Base-by-base conservation (phyloP, 495 filamentous ascomycete species). In the Hypoxylon lenormandii region DNA sequence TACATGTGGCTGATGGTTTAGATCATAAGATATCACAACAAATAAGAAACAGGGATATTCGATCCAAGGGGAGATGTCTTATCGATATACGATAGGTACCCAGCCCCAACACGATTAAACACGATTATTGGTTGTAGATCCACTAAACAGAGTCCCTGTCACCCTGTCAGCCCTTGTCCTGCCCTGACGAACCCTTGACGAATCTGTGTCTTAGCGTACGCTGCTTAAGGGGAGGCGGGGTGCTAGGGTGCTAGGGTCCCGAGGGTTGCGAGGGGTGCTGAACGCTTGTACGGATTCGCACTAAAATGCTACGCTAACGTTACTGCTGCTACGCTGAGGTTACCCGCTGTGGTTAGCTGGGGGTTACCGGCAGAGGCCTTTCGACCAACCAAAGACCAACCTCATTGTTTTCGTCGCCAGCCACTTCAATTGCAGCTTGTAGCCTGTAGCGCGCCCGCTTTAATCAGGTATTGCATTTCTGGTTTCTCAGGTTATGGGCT, bases 321-420 rank as follows among this genome's bases (percentile, higher is more conserved):
- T 63, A 28, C 53, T 26, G 40, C 28, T 33, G 30, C 30, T 3
- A 33, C 30, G 30, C 30, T 33, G 30, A 33, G 30, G 30, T 33
- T 28, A 28, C 13, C 23, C 13, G 47, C 10, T 50, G 47, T 7
- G 13, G 19, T 21, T 23, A 19, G 4, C 11, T 16, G 12, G 48
- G 54, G 54, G 46, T 28, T 33, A 55, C 48, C 5, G 36, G 23
- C 45, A 49, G 37, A 45, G 55, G 12, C 15, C 19, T 51, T 62
- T 61, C 16, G 60, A 51, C 67, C 67, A 65, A 70, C 67, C 67
- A 70, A 49, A 65, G 47, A 30, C 68, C 68, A 71, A 71, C 68
- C 68, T 71, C 68, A 66, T 71, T 66, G 43, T 71, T 71, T 71
- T 71, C 62, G 51, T 71, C 68, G 66, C 68, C 68, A 71, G 68